Base-by-base conservation (phyloP, 495 filamentous ascomycete genomes). In the Hypoxylon fragiforme region DNA sequence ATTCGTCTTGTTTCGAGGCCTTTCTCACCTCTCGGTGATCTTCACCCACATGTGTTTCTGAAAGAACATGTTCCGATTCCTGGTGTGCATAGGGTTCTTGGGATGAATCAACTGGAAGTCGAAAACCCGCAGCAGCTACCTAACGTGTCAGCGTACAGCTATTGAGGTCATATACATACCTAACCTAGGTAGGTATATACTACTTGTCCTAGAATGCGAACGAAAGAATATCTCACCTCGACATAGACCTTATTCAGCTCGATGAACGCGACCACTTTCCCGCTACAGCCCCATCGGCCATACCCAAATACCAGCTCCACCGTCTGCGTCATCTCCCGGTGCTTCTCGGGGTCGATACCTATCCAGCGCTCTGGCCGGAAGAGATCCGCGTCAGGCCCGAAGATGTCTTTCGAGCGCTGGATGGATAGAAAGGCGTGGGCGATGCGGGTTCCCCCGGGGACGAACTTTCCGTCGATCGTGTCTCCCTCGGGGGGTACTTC, bases 401-500 rank as follows among this genome's bases (percentile, higher is more conserved):
- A 83, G 4, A 81, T 54, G 7, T 60, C 55, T 13, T 57, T 50
- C 20, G 70, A 58, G 5, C 67, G 63, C 8, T 70, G 44, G 1
- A 69, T 39, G 13, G 57, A 49, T 35, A 57, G 66, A 15, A 62
- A 40, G 15, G 39, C 56, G 18, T 56, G 49, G 8, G 66, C 76
- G 15, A 87, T 74, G 52, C 81, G 78, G 1, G 80, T 83, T 9
- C 82, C 82, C 11, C 73, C 74, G 0, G 84, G 84, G 1, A 79
- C 75, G 46, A 75, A 80, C n/a, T 75, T 70, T 2, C 80, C 82
- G 30, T 79, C 69, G 7, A 85, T 52, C n/a, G 46, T 65, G 18
- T 65, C 62, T 30, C 62, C 62, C 11, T 70, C 77, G 62, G 71
- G 54, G 52, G 74, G 36, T 54, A 73, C 62, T 66, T 72, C 37